Evolutionary conservation across 1,284 basidiomycete species (phyloP).

Genomic region (Sanghuangporus sanghuang): DNA sequence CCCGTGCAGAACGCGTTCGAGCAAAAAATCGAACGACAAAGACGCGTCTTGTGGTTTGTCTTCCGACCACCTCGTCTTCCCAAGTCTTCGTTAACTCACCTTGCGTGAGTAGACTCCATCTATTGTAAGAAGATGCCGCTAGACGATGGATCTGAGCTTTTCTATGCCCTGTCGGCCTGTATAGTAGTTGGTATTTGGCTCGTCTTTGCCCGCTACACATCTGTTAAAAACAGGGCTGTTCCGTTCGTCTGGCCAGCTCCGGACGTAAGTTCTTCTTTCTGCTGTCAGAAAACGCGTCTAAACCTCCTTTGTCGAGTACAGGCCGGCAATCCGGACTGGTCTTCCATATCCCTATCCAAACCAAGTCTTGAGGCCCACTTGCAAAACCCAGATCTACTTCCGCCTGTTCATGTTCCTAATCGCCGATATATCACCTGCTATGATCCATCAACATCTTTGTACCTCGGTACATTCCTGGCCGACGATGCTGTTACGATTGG

Average conservation of each 20-base stretch:
- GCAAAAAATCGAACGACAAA: not conserved
- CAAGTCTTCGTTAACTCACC: not conserved
- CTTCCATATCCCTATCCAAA: constrained; percentile 47
- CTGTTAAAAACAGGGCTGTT: constrained; percentile 64
- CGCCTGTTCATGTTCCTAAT: constrained; percentile 42
- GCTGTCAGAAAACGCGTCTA: not conserved
- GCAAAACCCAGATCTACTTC: constrained; percentile 48
- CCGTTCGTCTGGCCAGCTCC: constrained; percentile 55
- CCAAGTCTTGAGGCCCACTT: constrained; percentile 61
- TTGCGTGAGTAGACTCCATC: not conserved
- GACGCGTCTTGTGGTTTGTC: not conserved
- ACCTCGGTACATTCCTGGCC: constrained; percentile 66
- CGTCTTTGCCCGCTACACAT: constrained; percentile 68
- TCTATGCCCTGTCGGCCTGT: constrained; percentile 57
- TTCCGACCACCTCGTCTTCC: not conserved
- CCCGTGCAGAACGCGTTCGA: not conserved
- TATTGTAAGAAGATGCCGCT: constrained; percentile 2
- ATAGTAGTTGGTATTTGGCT: constrained; percentile 72
- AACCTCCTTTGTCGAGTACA: constrained; percentile 16
- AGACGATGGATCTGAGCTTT: constrained; percentile 41
- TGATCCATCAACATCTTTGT: constrained; percentile 84
- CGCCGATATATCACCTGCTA: constrained; percentile 81
- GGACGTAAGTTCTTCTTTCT: constrained; percentile 39
- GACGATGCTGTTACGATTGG: constrained; percentile 66
- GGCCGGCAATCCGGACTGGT: constrained; percentile 56